Conservation (phyloP, 345 rosid species). For the Cardamine chenopodiifolia region DNA sequence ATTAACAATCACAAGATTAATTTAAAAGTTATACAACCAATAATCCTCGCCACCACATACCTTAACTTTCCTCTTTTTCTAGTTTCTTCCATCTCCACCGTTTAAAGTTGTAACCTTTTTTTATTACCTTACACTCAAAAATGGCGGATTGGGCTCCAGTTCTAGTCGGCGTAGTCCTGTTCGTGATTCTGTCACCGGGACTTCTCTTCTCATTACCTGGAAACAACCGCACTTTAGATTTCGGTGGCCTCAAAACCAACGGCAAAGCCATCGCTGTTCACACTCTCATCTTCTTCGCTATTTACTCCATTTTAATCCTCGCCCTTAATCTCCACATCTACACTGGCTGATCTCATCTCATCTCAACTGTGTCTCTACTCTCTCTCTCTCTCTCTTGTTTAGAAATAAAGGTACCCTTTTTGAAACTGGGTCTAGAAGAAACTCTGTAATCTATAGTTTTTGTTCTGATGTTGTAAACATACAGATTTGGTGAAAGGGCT, state of each 20-base stretch:
- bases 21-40: too few relatives aligned
- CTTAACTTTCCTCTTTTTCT: slow-evolving; percentile 13
- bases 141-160: slow-evolving; percentile 99
- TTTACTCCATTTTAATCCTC: slow-evolving; percentile 68
- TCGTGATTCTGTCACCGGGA: slow-evolving; percentile 84
- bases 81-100: slow-evolving; percentile 22
- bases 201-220: slow-evolving; percentile 85
- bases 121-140: not conserved
- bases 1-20: not conserved
- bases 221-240: slow-evolving; percentile 59
- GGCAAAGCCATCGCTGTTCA: slow-evolving; percentile 86
- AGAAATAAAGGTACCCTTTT: slow-evolving; percentile 24
- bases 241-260: slow-evolving; percentile 83
- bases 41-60: not conserved
- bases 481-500: not conserved
- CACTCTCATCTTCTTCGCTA: slow-evolving; percentile 78
- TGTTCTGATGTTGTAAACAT: slow-evolving; percentile 14
- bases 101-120: slow-evolving; percentile 27
- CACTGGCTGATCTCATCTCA: slow-evolving; percentile 47
- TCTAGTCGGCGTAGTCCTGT: slow-evolving; percentile 73
- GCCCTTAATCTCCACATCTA: slow-evolving; percentile 85
- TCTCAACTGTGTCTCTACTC: not conserved
- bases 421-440: not conserved
- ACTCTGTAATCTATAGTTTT: not conserved
- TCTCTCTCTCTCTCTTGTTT: not conserved